Percentiles rank a stretch among this genome's conserved stretches.
phyloP scores from a whole-genome alignment of 345 rosid species.

The Eucalyptus marginata region DNA sequence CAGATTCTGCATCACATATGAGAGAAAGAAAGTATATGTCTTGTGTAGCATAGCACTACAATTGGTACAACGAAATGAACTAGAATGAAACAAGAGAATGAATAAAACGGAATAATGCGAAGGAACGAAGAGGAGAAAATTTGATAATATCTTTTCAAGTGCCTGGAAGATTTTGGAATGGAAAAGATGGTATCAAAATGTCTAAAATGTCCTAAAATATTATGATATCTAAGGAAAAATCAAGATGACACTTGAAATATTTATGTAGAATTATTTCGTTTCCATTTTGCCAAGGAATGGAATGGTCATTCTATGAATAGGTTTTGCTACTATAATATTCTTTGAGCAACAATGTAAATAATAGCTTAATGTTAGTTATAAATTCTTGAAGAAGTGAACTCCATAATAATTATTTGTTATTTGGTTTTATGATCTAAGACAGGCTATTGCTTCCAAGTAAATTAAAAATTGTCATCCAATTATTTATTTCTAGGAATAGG shows the following conservation, averaged over 20 bases:
- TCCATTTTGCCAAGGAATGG: not conserved
- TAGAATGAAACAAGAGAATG: not conserved
- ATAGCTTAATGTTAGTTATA: too few relatives aligned
- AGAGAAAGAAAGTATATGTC: not conserved
- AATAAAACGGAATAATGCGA: not conserved
- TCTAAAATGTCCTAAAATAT: too few relatives aligned
- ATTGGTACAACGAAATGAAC: not conserved
- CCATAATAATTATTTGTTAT: too few relatives aligned
- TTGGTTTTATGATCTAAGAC: too few relatives aligned
- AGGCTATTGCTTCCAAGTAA: too few relatives aligned
- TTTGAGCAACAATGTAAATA: too few relatives aligned
- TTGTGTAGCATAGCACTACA: not conserved
- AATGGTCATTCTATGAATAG: not conserved
- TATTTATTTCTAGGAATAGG: not conserved
- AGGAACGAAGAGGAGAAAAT: not conserved
- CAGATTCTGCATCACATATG: not conserved
- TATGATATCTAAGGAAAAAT: too few relatives aligned
- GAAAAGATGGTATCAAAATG: too few relatives aligned
- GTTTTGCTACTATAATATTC: too few relatives aligned
- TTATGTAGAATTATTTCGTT: not conserved
- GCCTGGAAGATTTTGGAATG: not conserved
- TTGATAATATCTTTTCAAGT: not conserved
- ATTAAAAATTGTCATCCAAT: too few relatives aligned
- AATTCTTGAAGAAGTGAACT: rapidly evolving
- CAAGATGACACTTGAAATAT: not conserved